Percentiles rank a stretch among this genome's conserved stretches.
Evolutionary conservation across 2,329 filamentous ascomycete genomes (phyloP).

Genomic region (Mycogone perniciosa): DNA sequence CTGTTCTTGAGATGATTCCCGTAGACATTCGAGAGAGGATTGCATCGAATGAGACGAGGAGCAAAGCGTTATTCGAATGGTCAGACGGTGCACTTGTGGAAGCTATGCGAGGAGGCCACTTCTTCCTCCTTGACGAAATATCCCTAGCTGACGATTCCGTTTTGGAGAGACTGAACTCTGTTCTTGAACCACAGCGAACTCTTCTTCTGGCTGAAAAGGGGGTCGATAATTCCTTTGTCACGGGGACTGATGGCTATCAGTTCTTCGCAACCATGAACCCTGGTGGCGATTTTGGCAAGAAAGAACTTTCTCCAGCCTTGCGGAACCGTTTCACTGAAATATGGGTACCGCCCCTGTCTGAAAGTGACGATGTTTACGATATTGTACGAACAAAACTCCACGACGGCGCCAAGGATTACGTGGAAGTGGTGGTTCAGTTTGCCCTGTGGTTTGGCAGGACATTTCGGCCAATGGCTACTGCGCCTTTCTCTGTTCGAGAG

Average conservation of each 20-base stretch:
- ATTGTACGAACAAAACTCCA: constrained; percentile 75
- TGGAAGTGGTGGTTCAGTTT: constrained; percentile 72
- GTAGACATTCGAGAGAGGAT: constrained; percentile 42
- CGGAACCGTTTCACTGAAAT: constrained; percentile 98
- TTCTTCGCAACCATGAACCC: constrained; percentile 99
- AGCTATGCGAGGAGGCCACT: constrained; percentile 83
- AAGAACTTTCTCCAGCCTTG: constrained; percentile 89
- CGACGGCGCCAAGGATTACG: constrained; percentile 47
- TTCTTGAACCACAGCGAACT: constrained; percentile 80
- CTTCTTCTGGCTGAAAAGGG: constrained; percentile 93
- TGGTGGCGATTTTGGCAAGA: constrained; percentile 96
- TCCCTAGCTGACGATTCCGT: constrained; percentile 97
- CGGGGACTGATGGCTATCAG: constrained; percentile 74
- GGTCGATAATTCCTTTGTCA: constrained; percentile 71
- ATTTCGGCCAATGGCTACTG: constrained; percentile 68
- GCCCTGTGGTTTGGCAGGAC: constrained; percentile 85
- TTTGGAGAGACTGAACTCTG: constrained; percentile 90
- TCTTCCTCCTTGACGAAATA: constrained; percentile 95
- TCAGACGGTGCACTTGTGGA: constrained; percentile 87
- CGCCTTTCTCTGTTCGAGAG: constrained; percentile 84
- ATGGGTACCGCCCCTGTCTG: constrained; percentile 87
- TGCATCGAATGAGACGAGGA: constrained; percentile 48
- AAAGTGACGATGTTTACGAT: constrained; percentile 76
- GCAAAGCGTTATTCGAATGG: constrained; percentile 92
- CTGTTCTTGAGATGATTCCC: constrained; percentile 45